Conservation (phyloP, 2,329 filamentous ascomycete genomes). For the Diplodia intermedia region DNA sequence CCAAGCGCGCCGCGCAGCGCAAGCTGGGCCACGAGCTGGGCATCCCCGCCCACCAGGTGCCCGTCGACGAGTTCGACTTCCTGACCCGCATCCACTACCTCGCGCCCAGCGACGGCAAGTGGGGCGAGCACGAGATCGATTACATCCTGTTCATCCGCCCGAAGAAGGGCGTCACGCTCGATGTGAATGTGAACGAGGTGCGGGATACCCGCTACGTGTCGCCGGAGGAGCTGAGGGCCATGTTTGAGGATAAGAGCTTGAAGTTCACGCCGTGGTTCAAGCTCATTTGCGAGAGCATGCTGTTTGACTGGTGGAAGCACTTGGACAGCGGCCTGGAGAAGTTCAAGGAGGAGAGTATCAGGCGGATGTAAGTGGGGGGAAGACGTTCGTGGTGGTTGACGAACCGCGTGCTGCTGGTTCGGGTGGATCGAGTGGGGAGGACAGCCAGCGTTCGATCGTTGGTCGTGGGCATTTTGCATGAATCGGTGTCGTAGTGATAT, state of each 20-base stretch:
- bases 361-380: constrained; percentile 71
- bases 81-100: constrained; percentile 98
- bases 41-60: constrained; percentile 87
- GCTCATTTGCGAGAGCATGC: constrained; percentile 95
- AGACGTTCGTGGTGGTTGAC: not conserved
- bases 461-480: not conserved
- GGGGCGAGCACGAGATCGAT: constrained; percentile 99
- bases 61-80: constrained; percentile 89
- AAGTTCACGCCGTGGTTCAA: constrained; percentile 99
- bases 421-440: too few species aligned
- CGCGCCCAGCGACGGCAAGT: constrained; percentile 94
- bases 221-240: constrained; percentile 78
- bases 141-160: constrained; percentile 96
- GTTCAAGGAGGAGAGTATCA: constrained; percentile 87
- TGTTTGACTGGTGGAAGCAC: constrained; percentile 96
- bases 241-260: constrained; percentile 80
- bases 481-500: not conserved
- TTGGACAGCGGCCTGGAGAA: constrained; percentile 81
- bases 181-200: constrained; percentile 87
- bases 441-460: not conserved
- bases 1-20: constrained; percentile 88
- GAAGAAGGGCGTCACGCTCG: constrained; percentile 79
- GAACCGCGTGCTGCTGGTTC: too few species aligned
- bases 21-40: constrained; percentile 96
- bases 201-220: constrained; percentile 84